Base-by-base conservation (phyloP, 192 early-diverging fungal genomes). In the Coemansia sp. region DNA sequence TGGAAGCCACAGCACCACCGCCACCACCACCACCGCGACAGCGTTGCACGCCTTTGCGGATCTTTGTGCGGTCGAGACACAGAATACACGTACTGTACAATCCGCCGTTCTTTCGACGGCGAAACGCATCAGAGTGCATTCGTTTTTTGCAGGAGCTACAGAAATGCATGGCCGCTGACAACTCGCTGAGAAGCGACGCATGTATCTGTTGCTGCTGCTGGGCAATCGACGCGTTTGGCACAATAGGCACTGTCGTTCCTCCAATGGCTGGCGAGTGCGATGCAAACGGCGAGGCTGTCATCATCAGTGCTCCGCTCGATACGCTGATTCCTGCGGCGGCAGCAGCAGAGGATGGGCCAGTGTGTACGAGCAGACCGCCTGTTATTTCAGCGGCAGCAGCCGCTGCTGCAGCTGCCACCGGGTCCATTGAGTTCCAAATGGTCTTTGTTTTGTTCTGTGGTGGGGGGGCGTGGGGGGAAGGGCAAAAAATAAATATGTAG, bases 141-240 rank as follows among this genome's bases (percentile, higher is more conserved):
- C 72, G 65, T 49, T 74, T 74, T 42, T 74, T 74, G 46, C 73
- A 74, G 22, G 73, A 74, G 46, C 66, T 69, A 52, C 73, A 74
- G 50, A 69, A 74, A 58, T 74, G 66, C 59, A 45, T 58, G 10
- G 45, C 17, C n/a, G 25, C 53, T 3, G 59, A 25, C 7, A 52
- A 41, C 5, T 43, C 25, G 6, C 34, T 29, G 9, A 43, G 19
- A 11, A 52, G 36, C 19, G 50, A 45, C 50, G 43, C 40, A 15
- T 8, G 19, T 32, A 29, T 38, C 23, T 35, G 23, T 9, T 57
- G 54, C 29, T 45, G 46, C 19, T 48, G 49, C 49, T 52, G 49
- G 22, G 19, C 23, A 25, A 52, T 52, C 23, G 19, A 25, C 3
- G 23, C 22, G 49, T 20, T 52, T 23, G 49, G 49, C 9, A 52